These are phyloP conservation scores for Eimeria brunetti DNA, from an alignment of 169 alveolate genomes.

Conservation along the genomic window DNA sequence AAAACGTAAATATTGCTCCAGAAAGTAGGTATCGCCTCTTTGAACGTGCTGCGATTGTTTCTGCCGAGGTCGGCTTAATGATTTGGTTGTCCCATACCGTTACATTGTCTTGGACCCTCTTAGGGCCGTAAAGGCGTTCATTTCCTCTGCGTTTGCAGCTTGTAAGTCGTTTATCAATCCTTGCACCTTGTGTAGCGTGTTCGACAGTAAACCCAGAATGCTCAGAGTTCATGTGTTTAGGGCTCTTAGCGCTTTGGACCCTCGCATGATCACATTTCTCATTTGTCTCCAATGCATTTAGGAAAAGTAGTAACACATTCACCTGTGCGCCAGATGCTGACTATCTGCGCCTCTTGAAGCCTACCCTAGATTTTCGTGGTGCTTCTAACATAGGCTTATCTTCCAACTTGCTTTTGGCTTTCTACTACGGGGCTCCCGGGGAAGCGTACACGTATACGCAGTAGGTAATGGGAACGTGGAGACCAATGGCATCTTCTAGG, in stretches of 20 bases:
- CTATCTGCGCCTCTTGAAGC: too few species aligned
- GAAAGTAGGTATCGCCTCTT: not conserved
- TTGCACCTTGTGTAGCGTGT: not conserved
- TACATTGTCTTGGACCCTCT: not conserved
- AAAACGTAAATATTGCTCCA: not conserved
- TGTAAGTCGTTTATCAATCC: not conserved
- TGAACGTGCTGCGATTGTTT: not conserved
- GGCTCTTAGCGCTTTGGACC: not conserved
- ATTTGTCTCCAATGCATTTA: not conserved
- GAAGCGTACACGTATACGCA: not conserved
- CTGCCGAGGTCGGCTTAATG: not conserved
- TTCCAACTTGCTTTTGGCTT: not conserved
- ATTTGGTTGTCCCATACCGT: not conserved
- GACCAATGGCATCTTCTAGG: not conserved
- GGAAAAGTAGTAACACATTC: not conserved
- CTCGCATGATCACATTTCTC: not conserved
- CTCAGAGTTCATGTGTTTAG: not conserved
- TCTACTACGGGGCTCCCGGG: not conserved
- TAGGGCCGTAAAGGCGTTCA: not conserved
- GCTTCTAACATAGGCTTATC: not conserved
- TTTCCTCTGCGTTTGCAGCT: not conserved
- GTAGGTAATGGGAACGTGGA: not conserved
- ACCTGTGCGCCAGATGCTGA: not conserved
- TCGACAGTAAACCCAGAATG: not conserved
- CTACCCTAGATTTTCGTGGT: too few species aligned